These are phyloP conservation scores for Colletotrichum lupini DNA, from an alignment of 2,329 filamentous ascomycete genomes.

Conservation along the genomic window DNA sequence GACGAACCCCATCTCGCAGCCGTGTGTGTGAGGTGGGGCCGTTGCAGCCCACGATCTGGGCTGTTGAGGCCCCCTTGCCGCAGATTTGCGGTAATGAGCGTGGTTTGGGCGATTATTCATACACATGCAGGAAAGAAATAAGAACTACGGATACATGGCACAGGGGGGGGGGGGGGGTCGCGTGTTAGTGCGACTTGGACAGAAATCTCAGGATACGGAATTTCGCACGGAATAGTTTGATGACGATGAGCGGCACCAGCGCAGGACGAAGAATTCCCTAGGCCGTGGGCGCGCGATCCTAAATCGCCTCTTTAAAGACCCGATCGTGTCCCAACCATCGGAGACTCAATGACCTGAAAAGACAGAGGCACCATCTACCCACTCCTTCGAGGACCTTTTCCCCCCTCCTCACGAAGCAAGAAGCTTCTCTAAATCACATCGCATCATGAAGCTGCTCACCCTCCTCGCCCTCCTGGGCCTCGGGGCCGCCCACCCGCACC, in stretches of 20 bases:
- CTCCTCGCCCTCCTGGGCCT: conserved; percentile 3
- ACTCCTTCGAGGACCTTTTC: neutral
- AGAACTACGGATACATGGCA: neutral
- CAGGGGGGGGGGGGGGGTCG: neutral
- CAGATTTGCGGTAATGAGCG: neutral
- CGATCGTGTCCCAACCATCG: too few species aligned
- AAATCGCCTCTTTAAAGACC: too few species aligned
- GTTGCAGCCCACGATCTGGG: too few species aligned
- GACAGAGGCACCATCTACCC: too few species aligned
- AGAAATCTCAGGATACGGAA: too few species aligned
- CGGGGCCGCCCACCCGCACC: conserved; percentile 15
- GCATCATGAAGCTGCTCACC: conserved; percentile 21
- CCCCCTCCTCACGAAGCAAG: neutral
- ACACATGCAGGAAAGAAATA: conserved; percentile 14
- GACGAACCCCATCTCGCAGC: too few species aligned
- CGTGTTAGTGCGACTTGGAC: too few species aligned
- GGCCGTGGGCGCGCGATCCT: too few species aligned
- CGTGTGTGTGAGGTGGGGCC: too few species aligned
- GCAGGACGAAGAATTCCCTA: too few species aligned
- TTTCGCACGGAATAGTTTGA: neutral
- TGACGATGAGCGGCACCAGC: neutral
- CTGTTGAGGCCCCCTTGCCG: neutral
- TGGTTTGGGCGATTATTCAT: conserved; percentile 29
- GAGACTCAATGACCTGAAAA: neutral
- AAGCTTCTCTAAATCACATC: neutral